These are phyloP conservation scores for Tetrapisispora namnaoensis DNA, from an alignment of 805 yeast genomes.

Conservation along the genomic window DNA sequence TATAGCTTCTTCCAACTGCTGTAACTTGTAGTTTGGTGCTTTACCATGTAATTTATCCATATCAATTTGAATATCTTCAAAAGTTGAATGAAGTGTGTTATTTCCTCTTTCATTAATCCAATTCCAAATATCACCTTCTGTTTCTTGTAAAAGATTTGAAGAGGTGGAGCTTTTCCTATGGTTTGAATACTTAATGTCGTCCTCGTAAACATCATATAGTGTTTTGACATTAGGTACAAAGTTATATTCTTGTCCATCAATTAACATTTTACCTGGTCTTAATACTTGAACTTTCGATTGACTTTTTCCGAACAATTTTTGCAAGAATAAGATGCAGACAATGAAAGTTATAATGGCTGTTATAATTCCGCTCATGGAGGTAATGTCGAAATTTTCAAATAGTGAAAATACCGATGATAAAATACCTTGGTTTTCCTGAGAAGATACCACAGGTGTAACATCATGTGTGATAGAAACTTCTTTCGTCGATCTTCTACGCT, in stretches of 20 bases:
- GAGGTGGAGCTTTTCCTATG: conserved; percentile 7
- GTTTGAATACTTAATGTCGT: conserved; percentile 12
- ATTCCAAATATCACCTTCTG: conserved; percentile 59
- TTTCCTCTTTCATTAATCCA: conserved; percentile 49
- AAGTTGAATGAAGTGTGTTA: conserved; percentile 3
- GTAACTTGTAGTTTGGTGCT: conserved; percentile 13
- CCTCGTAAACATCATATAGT: conserved; percentile 23
- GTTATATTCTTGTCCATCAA: conserved; percentile 32
- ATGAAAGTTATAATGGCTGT: conserved; percentile 5
- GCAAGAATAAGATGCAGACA: conserved; percentile 7
- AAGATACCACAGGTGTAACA: neutral
- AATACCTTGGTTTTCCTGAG: neutral
- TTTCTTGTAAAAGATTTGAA: conserved; percentile 29
- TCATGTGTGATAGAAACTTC: neutral
- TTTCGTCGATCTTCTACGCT: conserved; percentile 1
- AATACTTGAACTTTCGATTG: conserved; percentile 10
- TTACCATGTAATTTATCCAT: conserved; percentile 1
- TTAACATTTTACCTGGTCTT: conserved; percentile 20
- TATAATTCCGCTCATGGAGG: conserved; percentile 13
- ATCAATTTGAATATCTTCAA: neutral
- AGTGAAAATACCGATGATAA: conserved; percentile 3
- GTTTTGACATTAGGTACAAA: conserved; percentile 35
- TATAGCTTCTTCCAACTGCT: conserved; percentile 19
- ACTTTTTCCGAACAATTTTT: conserved; percentile 3
- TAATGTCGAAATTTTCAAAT: conserved; percentile 12